phyloP scores from a whole-genome alignment of 2,329 filamentous ascomycete species.

The Verticillium klebahnii region DNA sequence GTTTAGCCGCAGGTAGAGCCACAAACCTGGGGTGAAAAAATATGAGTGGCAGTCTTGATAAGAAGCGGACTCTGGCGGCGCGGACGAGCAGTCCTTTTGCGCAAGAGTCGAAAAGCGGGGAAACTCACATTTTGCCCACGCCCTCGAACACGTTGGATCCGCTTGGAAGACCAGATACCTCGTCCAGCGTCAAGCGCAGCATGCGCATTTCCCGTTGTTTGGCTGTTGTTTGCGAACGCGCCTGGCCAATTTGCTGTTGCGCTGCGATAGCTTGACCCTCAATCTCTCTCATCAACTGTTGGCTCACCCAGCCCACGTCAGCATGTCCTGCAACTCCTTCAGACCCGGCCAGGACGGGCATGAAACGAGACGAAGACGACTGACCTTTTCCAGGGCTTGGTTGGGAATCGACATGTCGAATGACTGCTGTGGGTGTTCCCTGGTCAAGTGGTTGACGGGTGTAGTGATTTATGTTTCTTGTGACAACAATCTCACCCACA shows the following conservation, averaged over 20 bases:
- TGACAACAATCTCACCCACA: no score
- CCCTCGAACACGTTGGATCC: slow-evolving; percentile 87
- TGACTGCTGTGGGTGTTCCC: slow-evolving; percentile 20
- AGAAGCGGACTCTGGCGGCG: neutral
- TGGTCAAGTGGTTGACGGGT: slow-evolving; percentile 20
- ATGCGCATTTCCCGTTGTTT: slow-evolving; percentile 89
- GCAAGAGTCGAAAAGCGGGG: neutral
- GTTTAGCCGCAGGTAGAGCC: slow-evolving; percentile 63
- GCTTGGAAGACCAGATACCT: slow-evolving; percentile 70
- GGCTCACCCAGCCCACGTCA: neutral
- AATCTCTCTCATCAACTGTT: slow-evolving; percentile 85
- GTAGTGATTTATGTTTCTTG: no score
- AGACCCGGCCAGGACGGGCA: neutral
- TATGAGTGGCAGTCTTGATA: neutral
- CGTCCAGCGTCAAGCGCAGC: slow-evolving; percentile 78
- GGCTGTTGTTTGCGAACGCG: slow-evolving; percentile 74
- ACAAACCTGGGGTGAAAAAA: slow-evolving; percentile 66
- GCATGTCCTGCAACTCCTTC: neutral
- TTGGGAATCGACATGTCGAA: slow-evolving; percentile 84
- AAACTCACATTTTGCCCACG: slow-evolving; percentile 82
- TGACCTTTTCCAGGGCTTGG: slow-evolving; percentile 88
- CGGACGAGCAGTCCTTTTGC: neutral
- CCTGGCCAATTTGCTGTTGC: slow-evolving; percentile 86
- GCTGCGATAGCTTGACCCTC: slow-evolving; percentile 83
- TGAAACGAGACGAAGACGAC: slow-evolving; percentile 8